Percentiles rank a stretch among this genome's conserved stretches.
These are phyloP conservation scores for Microdochium trichocladiopsis DNA, from an alignment of 2,329 filamentous ascomycete genomes.

Conservation along the genomic window DNA sequence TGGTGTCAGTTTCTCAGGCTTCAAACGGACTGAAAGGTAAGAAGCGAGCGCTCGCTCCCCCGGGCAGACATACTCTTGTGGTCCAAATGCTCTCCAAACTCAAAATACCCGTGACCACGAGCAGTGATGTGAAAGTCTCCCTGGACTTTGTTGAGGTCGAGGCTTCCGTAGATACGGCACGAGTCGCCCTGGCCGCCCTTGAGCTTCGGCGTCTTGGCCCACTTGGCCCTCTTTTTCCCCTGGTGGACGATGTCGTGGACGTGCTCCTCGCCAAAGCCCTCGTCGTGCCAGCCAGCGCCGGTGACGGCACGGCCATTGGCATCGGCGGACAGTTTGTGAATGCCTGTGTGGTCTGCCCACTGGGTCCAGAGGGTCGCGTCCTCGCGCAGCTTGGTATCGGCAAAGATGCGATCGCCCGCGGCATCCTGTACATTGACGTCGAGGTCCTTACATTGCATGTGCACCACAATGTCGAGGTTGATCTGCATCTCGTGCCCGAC, in stretches of 20 bases:
- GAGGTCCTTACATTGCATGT: constrained; percentile 82
- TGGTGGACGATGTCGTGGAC: constrained; percentile 85
- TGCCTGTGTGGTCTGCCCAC: constrained; percentile 68
- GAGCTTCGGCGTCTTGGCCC: constrained; percentile 68
- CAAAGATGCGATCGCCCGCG: constrained; percentile 83
- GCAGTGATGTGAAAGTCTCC: constrained; percentile 98
- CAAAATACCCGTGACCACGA: constrained; percentile 87
- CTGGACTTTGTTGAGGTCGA: constrained; percentile 94
- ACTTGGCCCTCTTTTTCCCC: constrained; percentile 54
- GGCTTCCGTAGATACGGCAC: constrained; percentile 81
- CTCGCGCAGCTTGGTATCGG: constrained; percentile 63
- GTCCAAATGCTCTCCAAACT: constrained; percentile 72
- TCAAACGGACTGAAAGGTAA: too few species aligned
- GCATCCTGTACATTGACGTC: constrained; percentile 97
- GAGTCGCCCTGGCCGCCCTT: constrained; percentile 51
- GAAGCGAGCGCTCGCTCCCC: too few species aligned
- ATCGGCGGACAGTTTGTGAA: constrained; percentile 54
- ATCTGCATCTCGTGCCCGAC: constrained; percentile 83
- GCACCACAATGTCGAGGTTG: constrained; percentile 89
- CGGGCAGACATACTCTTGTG: constrained; percentile 58
- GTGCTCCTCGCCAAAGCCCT: constrained; percentile 72
- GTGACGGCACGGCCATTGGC: constrained; percentile 46
- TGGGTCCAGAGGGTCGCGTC: constrained; percentile 76
- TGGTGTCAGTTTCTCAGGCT: background rate
- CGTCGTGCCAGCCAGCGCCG: constrained; percentile 56